Evolutionary conservation across 163 green algal species (phyloP).

Genomic region (Prototheca cutis): DNA sequence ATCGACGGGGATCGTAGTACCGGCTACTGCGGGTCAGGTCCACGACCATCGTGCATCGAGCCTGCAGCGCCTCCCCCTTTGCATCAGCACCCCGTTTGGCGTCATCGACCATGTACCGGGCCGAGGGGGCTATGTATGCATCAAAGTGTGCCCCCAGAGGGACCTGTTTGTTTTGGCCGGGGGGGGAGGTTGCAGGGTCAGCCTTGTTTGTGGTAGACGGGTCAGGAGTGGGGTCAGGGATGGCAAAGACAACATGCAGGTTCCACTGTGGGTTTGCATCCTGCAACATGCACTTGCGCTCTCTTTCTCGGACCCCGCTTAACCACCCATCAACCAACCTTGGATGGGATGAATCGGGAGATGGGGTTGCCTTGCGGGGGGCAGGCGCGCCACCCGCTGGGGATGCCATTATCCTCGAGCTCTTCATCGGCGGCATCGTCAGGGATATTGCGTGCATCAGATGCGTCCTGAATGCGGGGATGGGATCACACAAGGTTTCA

Average conservation of each 20-base stretch:
- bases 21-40: slow-evolving; percentile 70
- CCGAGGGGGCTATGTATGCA: slow-evolving; percentile 18
- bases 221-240: too few species aligned
- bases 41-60: slow-evolving; percentile 44
- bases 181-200: too few species aligned
- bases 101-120: slow-evolving; percentile 36
- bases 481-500: too few species aligned
- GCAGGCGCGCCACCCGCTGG: slow-evolving; percentile 50
- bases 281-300: too few species aligned
- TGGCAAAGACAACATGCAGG: too few species aligned
- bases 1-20: slow-evolving; percentile 62
- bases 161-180: slow-evolving; percentile 46
- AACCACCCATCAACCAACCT: slow-evolving; percentile 23
- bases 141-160: slow-evolving; percentile 43
- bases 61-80: slow-evolving; percentile 30
- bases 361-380: slow-evolving; percentile 31
- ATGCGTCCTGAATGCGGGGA: not conserved
- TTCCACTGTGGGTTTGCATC: too few species aligned
- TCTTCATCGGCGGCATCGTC: slow-evolving; percentile 26
- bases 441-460: not conserved
- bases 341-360: slow-evolving; percentile 43
- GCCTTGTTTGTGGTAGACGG: too few species aligned
- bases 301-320: too few species aligned
- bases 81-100: slow-evolving; percentile 17
- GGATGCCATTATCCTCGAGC: slow-evolving; percentile 29